Evolutionary conservation across 179 eudicot species (phyloP), one percentile per base, ranked within the genome.

Genomic region (Silene coronaria): DNA sequence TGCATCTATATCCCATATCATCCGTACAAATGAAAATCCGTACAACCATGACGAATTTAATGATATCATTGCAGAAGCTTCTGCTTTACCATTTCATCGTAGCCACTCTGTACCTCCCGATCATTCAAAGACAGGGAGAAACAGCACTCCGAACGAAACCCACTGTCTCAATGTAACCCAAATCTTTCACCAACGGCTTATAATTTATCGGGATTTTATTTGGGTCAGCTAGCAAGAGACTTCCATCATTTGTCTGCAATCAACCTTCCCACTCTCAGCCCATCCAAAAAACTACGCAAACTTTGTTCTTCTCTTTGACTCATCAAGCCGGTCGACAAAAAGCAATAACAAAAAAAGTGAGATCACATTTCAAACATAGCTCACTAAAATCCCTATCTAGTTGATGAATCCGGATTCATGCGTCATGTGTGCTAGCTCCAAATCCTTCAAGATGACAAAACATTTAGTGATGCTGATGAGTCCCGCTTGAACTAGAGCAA

Each of bases 161-260:
- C 73, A 82, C 46, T 26, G 74, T 76, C 61, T 82, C 82, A 69
- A 81, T 70, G 28, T 70, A 70, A 77, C 75, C 78, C 74, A 68
- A 62, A 70, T 64, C 76, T 14, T 61, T 72, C 80, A 79, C 80
- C 9, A 79, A 6, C 24, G 76, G 53, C 12, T 34, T 74, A 64
- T 60, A 74, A 7, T 28, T 22, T 3, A 67, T 48, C 30, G 53
- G 70, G 70, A 22, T 68, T 24, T 81, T 74, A 68, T 74, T 26
- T 4, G 72, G 66, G 74, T 81, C 75, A 30, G 14, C 75, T 2
- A 81, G 78, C 78, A 81, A 73, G 5, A 81, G 71, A 69, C 78
- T 77, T 26, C 84, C 84, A 48, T 77, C 53, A 6, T 77, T 32
- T 32, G 78, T 69, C 51, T 69, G 78, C 27, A 73, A 71, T 78